These are phyloP conservation scores for Fonsecaea pedrosoi DNA, from an alignment of 2,329 filamentous ascomycete species.

Conservation along the genomic window DNA sequence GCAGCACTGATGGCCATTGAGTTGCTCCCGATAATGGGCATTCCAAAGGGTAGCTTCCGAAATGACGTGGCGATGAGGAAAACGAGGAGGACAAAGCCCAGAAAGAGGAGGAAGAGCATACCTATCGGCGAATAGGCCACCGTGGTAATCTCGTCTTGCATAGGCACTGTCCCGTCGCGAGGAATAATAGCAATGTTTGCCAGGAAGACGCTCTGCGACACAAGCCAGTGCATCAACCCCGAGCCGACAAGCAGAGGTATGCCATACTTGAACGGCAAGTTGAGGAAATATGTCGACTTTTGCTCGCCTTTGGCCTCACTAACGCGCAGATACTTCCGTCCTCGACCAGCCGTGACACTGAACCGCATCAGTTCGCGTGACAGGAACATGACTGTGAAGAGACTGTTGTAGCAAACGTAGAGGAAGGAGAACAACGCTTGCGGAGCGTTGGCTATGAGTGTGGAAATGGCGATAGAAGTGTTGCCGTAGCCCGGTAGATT, in stretches of 20 bases:
- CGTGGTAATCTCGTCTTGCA: slow-evolving; percentile 37
- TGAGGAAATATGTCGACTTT: slow-evolving; percentile 51
- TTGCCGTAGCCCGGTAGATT: slow-evolving; percentile 32
- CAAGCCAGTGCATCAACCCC: slow-evolving; percentile 56
- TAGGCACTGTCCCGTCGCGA: slow-evolving; percentile 28
- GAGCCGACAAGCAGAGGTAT: slow-evolving; percentile 49
- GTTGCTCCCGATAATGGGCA: slow-evolving; percentile 44
- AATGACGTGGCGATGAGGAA: slow-evolving; percentile 34
- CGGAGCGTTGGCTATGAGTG: slow-evolving; percentile 46
- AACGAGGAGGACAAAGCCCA: slow-evolving; percentile 34
- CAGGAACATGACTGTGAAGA: slow-evolving; percentile 56
- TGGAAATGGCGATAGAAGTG: slow-evolving; percentile 28
- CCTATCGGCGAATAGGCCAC: slow-evolving; percentile 40
- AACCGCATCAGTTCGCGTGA: slow-evolving; percentile 54
- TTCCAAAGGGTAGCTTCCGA: slow-evolving; percentile 39
- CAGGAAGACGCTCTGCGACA: slow-evolving; percentile 57
- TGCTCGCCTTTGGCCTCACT: slow-evolving; percentile 48
- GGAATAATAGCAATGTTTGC: slow-evolving; percentile 45
- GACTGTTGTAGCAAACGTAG: slow-evolving; percentile 48
- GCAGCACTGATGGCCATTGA: slow-evolving; percentile 46
- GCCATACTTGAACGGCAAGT: slow-evolving; percentile 54
- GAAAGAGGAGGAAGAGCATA: slow-evolving; percentile 35
- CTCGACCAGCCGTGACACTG: slow-evolving; percentile 45
- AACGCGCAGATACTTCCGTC: slow-evolving; percentile 46
- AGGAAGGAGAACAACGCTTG: slow-evolving; percentile 48